Conservation (phyloP, 2,329 filamentous ascomycete genomes). For the Fusarium scirpi region DNA sequence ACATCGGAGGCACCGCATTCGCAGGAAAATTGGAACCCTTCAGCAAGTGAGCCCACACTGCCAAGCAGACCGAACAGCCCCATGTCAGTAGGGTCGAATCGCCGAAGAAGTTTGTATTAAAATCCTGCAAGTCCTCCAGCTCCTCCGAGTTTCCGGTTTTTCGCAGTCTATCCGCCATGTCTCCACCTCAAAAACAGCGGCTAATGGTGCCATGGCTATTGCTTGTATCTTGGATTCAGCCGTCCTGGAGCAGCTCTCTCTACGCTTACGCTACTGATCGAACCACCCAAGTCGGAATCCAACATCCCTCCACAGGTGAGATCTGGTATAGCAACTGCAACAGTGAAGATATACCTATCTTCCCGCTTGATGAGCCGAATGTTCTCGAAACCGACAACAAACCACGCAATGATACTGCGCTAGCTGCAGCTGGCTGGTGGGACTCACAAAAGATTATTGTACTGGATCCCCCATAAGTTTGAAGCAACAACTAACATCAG, state of each 20-base stretch:
- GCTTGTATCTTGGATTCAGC: not conserved
- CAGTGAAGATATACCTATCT: slow-evolving; percentile 1
- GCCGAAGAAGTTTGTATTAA: too few species aligned
- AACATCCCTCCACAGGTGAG: not conserved
- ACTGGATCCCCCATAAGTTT: not conserved
- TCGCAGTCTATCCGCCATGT: not conserved
- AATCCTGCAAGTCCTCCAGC: too few species aligned
- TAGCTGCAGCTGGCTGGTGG: slow-evolving; percentile 3
- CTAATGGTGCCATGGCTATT: slow-evolving; percentile 1
- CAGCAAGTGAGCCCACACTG: too few species aligned
- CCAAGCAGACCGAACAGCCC: too few species aligned
- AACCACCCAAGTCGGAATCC: slow-evolving; percentile 6
- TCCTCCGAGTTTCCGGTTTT: too few species aligned
- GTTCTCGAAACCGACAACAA: slow-evolving; percentile 1
- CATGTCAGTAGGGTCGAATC: too few species aligned
- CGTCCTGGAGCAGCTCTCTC: not conserved
- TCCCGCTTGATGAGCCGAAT: slow-evolving; percentile 4
- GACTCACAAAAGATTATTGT: slow-evolving; percentile 4
- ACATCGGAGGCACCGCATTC: too few species aligned
- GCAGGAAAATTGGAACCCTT: too few species aligned
- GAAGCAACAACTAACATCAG: not conserved
- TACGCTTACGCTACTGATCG: slow-evolving; percentile 4
- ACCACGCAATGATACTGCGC: slow-evolving; percentile 1
- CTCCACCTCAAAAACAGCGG: slow-evolving; percentile 4
- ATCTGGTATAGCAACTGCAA: slow-evolving; percentile 7